Base-by-base conservation (phyloP, 2,329 filamentous ascomycete species). In the Nigrospora oryzae region DNA sequence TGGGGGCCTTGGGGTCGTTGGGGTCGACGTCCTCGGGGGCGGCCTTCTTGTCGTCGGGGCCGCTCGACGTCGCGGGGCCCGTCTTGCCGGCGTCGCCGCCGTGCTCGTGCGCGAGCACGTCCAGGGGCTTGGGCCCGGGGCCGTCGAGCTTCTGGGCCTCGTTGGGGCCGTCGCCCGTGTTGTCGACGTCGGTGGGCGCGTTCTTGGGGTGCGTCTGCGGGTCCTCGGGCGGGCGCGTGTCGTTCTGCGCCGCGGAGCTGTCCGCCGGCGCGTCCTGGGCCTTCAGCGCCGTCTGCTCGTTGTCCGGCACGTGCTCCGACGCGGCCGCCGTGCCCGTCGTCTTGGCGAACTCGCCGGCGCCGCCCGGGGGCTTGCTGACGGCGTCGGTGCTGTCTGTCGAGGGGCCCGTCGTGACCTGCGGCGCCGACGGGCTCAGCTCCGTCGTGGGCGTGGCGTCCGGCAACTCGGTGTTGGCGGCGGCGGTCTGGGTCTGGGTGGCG, bases 151-250 rank as follows among this genome's bases (percentile, higher is more conserved):
- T 62, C 44, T 60, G 59, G 11, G 56, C 53, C 47, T 59, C 56
- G 49, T 64, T 63, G 7, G 60, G 46, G 1, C 59, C 62, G 12
- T 56, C 59, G 13, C 52, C 54, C 3, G 55, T 51, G 49, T 66
- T 55, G 47, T 65, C 61, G 36, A 67, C 62, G 19, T 70, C 63
- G 19, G 63, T 58, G 31, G 62, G 59, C n/a, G 64, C 57, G 34
- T 56, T 54, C 43, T 57, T 54, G 40, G 57, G 58, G 46, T 68
- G 54, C 37, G 60, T 62, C 28, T 56, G 55, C 16, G 63, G 58
- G 41, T 68, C 52, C 7, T 61, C 53, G 1, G 69, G 64, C 40
- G 59, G 49, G n/a, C 68, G 64, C 19, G 61, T 64, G 48, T 73
- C 68, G 45, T 61, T 63, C 50, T 73, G 70, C 10, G 52, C 60